A percentile compares a stretch with the other conserved stretches of the same genome.
Conservation (phyloP, 2,329 filamentous ascomycete genomes). For the Colletotrichum cordylinicola region DNA sequence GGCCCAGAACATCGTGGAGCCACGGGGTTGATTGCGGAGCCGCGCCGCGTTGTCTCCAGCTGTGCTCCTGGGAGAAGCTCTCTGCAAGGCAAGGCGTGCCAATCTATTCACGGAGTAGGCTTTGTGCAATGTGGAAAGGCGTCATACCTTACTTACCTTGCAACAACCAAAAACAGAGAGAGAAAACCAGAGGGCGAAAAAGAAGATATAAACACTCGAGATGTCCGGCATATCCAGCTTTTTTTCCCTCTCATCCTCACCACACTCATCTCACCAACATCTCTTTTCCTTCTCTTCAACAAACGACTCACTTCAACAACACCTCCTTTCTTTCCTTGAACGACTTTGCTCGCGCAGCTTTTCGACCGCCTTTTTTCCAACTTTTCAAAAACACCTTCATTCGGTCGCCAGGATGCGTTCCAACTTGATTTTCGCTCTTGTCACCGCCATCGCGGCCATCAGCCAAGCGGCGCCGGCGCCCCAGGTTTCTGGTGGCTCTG, state of each 20-base stretch:
- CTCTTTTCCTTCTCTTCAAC: slow-evolving; percentile 7
- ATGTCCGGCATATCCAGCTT: neutral
- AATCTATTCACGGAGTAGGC: neutral
- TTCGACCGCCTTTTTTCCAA: neutral
- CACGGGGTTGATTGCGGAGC: slow-evolving; percentile 3
- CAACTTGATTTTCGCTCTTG: slow-evolving; percentile 14
- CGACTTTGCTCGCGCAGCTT: neutral
- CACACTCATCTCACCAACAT: neutral
- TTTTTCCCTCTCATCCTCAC: neutral
- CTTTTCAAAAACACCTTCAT: neutral
- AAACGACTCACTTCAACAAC: neutral
- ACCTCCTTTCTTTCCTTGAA: neutral
- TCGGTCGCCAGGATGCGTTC: slow-evolving; percentile 14
- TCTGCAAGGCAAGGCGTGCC: neutral
- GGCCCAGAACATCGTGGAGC: neutral
- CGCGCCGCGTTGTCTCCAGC: neutral
- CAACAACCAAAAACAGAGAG: neutral
- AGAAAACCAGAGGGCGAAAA: neutral
- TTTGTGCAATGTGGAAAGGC: neutral
- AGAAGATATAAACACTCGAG: slow-evolving; percentile 1
- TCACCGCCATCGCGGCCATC: slow-evolving; percentile 13
- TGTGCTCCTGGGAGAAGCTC: neutral
- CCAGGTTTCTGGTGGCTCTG: neutral
- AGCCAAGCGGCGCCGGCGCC: slow-evolving; percentile 15
- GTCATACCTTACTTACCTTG: neutral